Conservation (phyloP, 306 rosid genomes). For the Castanea crenata region DNA sequence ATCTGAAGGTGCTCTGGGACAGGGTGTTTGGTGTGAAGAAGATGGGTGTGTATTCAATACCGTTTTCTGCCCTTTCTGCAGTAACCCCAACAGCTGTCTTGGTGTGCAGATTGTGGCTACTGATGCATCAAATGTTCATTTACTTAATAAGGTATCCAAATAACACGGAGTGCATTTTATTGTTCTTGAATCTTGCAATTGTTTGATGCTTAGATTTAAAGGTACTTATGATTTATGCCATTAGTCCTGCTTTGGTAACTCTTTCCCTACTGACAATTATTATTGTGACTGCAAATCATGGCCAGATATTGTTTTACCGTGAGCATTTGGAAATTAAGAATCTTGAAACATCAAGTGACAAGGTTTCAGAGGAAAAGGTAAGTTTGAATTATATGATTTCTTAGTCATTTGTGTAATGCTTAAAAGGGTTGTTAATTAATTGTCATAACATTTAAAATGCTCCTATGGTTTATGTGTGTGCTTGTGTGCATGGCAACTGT, state of each 20-base stretch:
- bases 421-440: not conserved
- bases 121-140: slow-evolving; percentile 62
- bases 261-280: slow-evolving; percentile 12
- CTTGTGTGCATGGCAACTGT: not conserved
- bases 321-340: slow-evolving; percentile 63
- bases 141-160: slow-evolving; percentile 63
- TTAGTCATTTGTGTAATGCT: slow-evolving; percentile 18
- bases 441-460: not conserved
- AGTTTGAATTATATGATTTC: slow-evolving; percentile 22
- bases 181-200: slow-evolving; percentile 17
- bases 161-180: not conserved
- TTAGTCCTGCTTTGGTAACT: slow-evolving; percentile 11
- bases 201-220: not conserved
- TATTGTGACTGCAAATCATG: slow-evolving; percentile 14
- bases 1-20: slow-evolving; percentile 34
- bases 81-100: slow-evolving; percentile 41
- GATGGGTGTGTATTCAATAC: slow-evolving; percentile 83
- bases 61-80: slow-evolving; percentile 81
- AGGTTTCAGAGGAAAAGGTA: slow-evolving; percentile 48
- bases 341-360: slow-evolving; percentile 37
- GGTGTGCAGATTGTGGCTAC: slow-evolving; percentile 85
- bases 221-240: not conserved
- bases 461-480: not conserved
- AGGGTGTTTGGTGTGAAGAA: slow-evolving; percentile 74
- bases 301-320: slow-evolving; percentile 61